Evolutionary conservation across 495 filamentous ascomycete genomes (phyloP), one percentile per base, ranked within the genome.

Genomic region (Aspergillus nidulans): DNA sequence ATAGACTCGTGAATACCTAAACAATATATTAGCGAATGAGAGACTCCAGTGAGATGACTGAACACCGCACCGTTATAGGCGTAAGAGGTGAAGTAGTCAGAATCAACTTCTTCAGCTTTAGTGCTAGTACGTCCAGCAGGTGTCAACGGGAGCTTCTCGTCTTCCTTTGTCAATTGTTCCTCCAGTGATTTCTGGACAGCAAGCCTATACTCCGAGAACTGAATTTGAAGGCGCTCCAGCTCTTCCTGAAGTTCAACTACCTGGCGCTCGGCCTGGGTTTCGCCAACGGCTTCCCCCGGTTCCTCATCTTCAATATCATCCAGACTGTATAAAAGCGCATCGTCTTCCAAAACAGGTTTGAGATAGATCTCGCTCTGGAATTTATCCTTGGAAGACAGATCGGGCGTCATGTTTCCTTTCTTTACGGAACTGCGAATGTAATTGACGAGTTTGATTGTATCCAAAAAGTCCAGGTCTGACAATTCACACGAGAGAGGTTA

Each of bases 1-100:
- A 96, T 96, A 12, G 84, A 88, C 63, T 95, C 88, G 71, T 96
- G 91, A 60, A 96, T 96, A 32, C 86, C 88, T 89, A 10, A 25
- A 6, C 49, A 18, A 39, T 16, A 3, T 36, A 40, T 64, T 58
- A 67, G 67, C 49, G 39, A 39, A 20, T 3, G 51, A 51, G 45
- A 10, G 42, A 25, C 56, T 12, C 3, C 49, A 13, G 49, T 6
- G 10, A 10, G 30, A 9, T 21, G 25, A 3, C 13, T 44, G n/a
- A 21, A 32, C 53, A 44, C 36, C 73, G n/a, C 67, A 86, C 86
- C 81, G 68, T 89, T 90, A 68, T 84, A 82, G 18, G 87, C 80
- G 59, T 96, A 96, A 1, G 89, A 90, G 28, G 82, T 80, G 66
- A 95, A 96, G 68, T 96, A 95, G 63, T 84, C 84, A 20, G 79